These are phyloP conservation scores for Hondaea fermentalgiana DNA, from an alignment of 108 stramenopile species.

Conservation along the genomic window DNA sequence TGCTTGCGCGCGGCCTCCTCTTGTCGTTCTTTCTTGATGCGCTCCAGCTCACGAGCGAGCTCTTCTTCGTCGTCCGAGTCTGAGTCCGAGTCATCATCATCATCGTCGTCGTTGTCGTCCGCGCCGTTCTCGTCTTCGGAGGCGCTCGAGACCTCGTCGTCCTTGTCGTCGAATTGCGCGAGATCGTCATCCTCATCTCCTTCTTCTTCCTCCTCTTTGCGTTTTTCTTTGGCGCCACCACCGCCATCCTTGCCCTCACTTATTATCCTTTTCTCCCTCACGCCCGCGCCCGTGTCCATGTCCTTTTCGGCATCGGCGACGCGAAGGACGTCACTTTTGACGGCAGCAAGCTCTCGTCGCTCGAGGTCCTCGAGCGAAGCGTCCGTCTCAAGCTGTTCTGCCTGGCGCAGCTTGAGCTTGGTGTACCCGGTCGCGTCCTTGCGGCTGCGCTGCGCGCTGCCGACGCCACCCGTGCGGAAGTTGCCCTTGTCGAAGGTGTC, in stretches of 20 bases:
- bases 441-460: conserved; percentile 44
- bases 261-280: conserved; percentile 29
- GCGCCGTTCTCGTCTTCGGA: conserved; percentile 25
- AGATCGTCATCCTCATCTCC: conserved; percentile 48
- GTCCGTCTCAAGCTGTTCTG: conserved; percentile 47
- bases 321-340: conserved; percentile 40
- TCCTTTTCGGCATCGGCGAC: conserved; percentile 34
- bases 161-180: conserved; percentile 31
- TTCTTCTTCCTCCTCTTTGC: background rate
- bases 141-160: conserved; percentile 47
- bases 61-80: conserved; percentile 86
- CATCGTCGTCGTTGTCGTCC: conserved; percentile 33
- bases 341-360: conserved; percentile 48
- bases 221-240: background rate
- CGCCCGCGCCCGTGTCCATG: conserved; percentile 36
- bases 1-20: conserved; percentile 61
- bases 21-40: conserved; percentile 74
- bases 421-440: conserved; percentile 66
- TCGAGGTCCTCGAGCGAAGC: conserved; percentile 60
- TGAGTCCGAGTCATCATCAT: conserved; percentile 54
- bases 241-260: conserved; percentile 43
- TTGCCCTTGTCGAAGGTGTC: conserved; percentile 68
- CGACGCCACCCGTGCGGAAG: conserved; percentile 15
- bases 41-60: conserved; percentile 77
- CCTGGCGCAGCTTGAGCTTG: conserved; percentile 69